Conservation (phyloP, 2,329 filamentous ascomycete species). For the Fusarium fujikuroi region DNA sequence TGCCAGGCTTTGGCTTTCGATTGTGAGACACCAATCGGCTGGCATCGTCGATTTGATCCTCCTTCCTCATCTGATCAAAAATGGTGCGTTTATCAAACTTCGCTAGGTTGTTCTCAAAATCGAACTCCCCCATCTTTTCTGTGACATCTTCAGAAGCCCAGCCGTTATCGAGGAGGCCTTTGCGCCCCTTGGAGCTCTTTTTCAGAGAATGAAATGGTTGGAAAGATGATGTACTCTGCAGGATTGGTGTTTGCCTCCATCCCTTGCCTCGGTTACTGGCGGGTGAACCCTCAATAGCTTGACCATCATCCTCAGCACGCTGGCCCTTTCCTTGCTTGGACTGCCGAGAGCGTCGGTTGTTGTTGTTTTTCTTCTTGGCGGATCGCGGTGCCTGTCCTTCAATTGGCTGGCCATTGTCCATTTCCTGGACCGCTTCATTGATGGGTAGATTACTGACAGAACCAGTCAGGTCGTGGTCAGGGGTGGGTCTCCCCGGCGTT, state of each 20-base stretch:
- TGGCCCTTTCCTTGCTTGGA: constrained; percentile 48
- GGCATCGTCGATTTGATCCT: constrained; percentile 89
- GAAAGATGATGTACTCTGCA: constrained; percentile 70
- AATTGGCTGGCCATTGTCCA: constrained; percentile 30
- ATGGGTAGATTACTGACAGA: constrained; percentile 45
- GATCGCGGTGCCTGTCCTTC: constrained; percentile 39
- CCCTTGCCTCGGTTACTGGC: constrained; percentile 60
- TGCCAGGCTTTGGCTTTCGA: constrained; percentile 73
- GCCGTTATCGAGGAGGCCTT: constrained; percentile 71
- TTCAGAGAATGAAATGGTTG: constrained; percentile 71
- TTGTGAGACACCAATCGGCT: constrained; percentile 94
- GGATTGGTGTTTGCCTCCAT: constrained; percentile 69
- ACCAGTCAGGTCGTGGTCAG: constrained; percentile 42
- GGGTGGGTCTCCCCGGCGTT: constrained; percentile 28
- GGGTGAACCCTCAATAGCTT: constrained; percentile 39
- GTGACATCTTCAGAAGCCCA: constrained; percentile 98
- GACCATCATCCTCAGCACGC: constrained; percentile 43
- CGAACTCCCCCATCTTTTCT: constrained; percentile 94
- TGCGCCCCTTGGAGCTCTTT: constrained; percentile 61
- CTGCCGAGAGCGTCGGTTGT: constrained; percentile 47
- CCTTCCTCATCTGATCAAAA: constrained; percentile 90
- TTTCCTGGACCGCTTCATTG: constrained; percentile 24
- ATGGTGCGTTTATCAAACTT: constrained; percentile 95
- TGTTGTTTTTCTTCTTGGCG: constrained; percentile 49
- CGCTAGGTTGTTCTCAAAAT: constrained; percentile 88